Percentiles rank a stretch among this genome's conserved stretches.
phyloP scores from a whole-genome alignment of 441 rosid species.

The Aquilaria agallochum region DNA sequence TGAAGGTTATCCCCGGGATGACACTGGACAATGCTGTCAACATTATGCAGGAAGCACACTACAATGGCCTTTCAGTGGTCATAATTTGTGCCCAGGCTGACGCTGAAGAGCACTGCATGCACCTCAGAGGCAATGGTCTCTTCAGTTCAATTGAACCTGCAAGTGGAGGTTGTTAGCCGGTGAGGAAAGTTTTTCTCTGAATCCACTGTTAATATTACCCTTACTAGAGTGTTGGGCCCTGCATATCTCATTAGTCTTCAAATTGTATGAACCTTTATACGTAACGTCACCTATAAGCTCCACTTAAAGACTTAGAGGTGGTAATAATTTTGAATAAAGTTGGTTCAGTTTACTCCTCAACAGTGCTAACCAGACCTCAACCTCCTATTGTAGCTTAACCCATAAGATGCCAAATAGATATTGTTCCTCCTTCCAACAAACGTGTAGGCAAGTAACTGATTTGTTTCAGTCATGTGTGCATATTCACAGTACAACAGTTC shows the following conservation, averaged over 20 bases:
- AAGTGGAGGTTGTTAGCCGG: constrained; percentile 71
- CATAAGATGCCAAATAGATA: no score
- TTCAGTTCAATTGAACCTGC: constrained; percentile 93
- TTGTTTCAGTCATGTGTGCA: no score
- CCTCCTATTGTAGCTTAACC: no score
- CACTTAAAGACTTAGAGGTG: constrained; percentile 17
- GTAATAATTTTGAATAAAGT: constrained; percentile 25
- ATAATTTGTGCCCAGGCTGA: constrained; percentile 90
- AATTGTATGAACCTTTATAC: constrained; percentile 15
- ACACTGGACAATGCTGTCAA: constrained; percentile 90
- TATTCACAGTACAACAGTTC: no score
- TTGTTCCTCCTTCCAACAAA: no score
- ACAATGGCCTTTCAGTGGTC: constrained; percentile 84
- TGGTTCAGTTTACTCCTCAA: constrained; percentile 2
- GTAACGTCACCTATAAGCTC: constrained; percentile 9
- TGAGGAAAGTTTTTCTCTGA: constrained; percentile 5
- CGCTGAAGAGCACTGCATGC: constrained; percentile 95
- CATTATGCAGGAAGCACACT: constrained; percentile 96
- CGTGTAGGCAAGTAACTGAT: no score
- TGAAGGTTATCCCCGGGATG: constrained; percentile 98
- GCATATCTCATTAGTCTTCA: constrained; percentile 27
- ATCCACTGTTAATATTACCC: constrained; percentile 10
- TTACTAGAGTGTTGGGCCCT: constrained; percentile 24
- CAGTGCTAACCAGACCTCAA: no score
- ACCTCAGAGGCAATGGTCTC: constrained; percentile 88